A percentile compares a stretch with the other conserved stretches of the same genome.
Evolutionary conservation across 2,329 filamentous ascomycete genomes (phyloP).

Genomic region (Lasiodiplodia hormozganensis): DNA sequence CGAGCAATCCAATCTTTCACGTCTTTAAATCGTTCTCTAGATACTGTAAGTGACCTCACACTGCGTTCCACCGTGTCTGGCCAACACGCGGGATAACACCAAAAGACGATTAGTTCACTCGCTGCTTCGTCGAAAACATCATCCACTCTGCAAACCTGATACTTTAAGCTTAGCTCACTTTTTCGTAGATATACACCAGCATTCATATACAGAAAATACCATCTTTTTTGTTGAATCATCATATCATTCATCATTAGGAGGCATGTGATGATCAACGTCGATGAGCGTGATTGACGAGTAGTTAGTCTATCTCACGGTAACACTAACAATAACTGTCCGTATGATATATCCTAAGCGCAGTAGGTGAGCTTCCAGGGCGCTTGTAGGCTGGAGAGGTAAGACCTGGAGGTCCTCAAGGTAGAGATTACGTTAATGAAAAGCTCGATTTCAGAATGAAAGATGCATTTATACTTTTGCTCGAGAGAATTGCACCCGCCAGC

Average conservation of each 20-base stretch:
- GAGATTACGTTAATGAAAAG: neutral
- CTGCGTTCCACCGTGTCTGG: neutral
- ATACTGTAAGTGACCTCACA: neutral
- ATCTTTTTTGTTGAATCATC: accelerated
- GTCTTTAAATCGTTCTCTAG: neutral
- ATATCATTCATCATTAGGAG: neutral
- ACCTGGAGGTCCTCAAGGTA: neutral
- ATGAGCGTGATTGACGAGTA: neutral
- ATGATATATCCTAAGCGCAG: neutral
- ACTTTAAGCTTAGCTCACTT: neutral
- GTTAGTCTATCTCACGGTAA: neutral
- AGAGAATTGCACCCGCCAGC: neutral
- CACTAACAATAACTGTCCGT: neutral
- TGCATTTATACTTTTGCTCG: neutral
- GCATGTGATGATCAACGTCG: neutral
- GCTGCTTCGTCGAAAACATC: no score
- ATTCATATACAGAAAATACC: accelerated
- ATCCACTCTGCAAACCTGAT: neutral
- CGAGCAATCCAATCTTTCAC: no score
- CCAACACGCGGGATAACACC: neutral
- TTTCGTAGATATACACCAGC: neutral
- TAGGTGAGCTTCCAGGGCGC: no score
- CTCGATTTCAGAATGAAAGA: neutral
- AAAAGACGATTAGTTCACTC: accelerated
- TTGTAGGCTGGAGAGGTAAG: neutral